These are phyloP conservation scores for Candida berthetii DNA, from an alignment of 805 yeast species.

Conservation along the genomic window DNA sequence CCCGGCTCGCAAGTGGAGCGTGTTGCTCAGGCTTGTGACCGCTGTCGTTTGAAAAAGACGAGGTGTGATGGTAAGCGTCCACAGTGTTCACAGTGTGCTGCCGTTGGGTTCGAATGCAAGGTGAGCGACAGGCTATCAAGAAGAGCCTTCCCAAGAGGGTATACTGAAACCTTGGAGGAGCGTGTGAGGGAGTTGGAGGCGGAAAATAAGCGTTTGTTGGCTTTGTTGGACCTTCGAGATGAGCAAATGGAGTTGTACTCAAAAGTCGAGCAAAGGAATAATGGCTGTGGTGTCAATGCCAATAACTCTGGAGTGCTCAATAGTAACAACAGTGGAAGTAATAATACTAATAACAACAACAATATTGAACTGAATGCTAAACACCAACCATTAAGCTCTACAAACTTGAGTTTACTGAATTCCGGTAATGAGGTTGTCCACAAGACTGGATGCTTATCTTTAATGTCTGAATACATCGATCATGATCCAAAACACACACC, in stretches of 20 bases:
- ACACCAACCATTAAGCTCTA: constrained; percentile 23
- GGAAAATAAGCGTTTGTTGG: constrained; percentile 66
- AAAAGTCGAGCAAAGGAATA: constrained; percentile 11
- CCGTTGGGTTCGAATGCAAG: constrained; percentile 83
- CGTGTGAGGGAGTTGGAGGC: constrained; percentile 81
- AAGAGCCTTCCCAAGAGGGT: constrained; percentile 86
- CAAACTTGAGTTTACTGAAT: constrained; percentile 26
- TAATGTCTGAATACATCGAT: constrained; percentile 11
- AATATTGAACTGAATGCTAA: not conserved
- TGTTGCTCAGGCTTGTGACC: constrained; percentile 87
- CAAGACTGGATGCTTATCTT: constrained; percentile 1
- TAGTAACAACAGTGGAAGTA: too few species aligned
- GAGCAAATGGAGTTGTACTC: constrained; percentile 45
- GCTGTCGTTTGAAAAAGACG: constrained; percentile 78
- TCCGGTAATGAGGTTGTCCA: constrained; percentile 11
- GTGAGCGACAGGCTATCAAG: constrained; percentile 84
- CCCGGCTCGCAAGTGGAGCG: constrained; percentile 64
- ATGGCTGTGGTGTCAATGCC: too few species aligned
- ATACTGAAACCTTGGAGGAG: constrained; percentile 85
- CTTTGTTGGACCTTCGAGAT: constrained; percentile 57
- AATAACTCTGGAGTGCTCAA: too few species aligned
- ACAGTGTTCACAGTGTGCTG: constrained; percentile 74
- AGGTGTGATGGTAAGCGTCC: constrained; percentile 71
- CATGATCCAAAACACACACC: constrained; percentile 28
- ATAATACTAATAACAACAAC: not conserved